Conservation (phyloP, 148 eudicot species). For the Hydrangea macrophylla region DNA sequence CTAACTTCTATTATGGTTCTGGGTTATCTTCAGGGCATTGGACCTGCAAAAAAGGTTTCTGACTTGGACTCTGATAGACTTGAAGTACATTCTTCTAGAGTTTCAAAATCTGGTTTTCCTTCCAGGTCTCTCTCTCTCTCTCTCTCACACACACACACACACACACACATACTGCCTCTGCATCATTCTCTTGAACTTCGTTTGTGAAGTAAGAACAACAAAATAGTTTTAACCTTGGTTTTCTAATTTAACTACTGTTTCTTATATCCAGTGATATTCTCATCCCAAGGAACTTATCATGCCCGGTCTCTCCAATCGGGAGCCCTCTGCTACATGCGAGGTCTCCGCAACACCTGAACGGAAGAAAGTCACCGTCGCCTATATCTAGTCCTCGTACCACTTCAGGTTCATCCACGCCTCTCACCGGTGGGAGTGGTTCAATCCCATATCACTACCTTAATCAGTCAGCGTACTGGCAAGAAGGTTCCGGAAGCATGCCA, state of each 20-base stretch:
- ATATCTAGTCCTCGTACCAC: conserved; percentile 84
- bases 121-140: conserved; percentile 55
- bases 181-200: background rate
- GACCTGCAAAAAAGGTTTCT: conserved; percentile 55
- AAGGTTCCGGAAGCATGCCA: conserved; percentile 44
- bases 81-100: conserved; percentile 84
- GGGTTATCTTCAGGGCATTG: conserved; percentile 42
- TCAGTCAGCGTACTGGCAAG: conserved; percentile 57
- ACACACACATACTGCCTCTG: background rate
- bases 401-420: conserved; percentile 95
- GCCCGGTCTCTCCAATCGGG: conserved; percentile 95
- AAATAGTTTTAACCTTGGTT: conserved; percentile 1
- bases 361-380: conserved; percentile 83
- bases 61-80: conserved; percentile 58
- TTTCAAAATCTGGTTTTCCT: conserved; percentile 53
- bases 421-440: conserved; percentile 58
- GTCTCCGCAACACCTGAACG: conserved; percentile 75
- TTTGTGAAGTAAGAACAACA: background rate
- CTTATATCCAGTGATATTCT: conserved; percentile 60
- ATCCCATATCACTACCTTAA: conserved; percentile 57
- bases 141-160: conserved; percentile 5
- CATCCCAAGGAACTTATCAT: conserved; percentile 73
- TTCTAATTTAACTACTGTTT: conserved; percentile 18
- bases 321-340: conserved; percentile 80
- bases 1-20: background rate